Evolutionary conservation across 2,329 filamentous ascomycete genomes (phyloP), one percentile per base, ranked within the genome.

Genomic region (Paradendryphiella salina): DNA sequence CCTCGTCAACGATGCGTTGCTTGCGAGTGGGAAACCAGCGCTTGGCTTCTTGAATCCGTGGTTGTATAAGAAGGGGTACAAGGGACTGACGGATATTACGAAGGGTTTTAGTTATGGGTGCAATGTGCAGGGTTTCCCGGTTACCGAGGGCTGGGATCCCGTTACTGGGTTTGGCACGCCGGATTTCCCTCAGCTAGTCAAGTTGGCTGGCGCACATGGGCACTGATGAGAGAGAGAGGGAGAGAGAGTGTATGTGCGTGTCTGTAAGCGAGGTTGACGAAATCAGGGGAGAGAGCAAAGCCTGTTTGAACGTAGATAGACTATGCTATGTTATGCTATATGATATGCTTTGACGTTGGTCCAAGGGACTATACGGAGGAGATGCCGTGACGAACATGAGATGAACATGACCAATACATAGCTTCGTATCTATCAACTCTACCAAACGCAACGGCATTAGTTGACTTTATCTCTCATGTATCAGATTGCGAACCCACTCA

Each of bases 41-140:
- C 69, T 85, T 35, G 83, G 83, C 0, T 85, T 83, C 72, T 54
- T 85, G 38, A 85, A 86, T 60, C 83, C 83, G 0, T 84, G 81
- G 80, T 63, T 85, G 5, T 86, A 85, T 63, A 71, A 70, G 9
- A 62, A 67, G 38, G 79, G 77, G 4, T 76, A 75, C 47, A 67
- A 73, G 53, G 80, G 73, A 0, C 70, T 84, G 14, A 82, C 72
- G 0, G 82, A 85, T 56, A 76, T 70, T 59, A 73, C 58, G 23
- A 65, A 65, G 32, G 76, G 76, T 1, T 66, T 59, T 5, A 67
- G 64, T 5, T 56, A 64, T 15, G 76, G 76, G 0, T 78, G 76
- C 49, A 70, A 70, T 36, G 67, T 66, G 1, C 56, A 69, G 28
- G 73, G 70, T 0, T 73, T 75, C 45, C 69, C 69, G 2, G 67